Base-by-base conservation (phyloP, 805 yeast species). In the Helenozyma rhizophorensis region DNA sequence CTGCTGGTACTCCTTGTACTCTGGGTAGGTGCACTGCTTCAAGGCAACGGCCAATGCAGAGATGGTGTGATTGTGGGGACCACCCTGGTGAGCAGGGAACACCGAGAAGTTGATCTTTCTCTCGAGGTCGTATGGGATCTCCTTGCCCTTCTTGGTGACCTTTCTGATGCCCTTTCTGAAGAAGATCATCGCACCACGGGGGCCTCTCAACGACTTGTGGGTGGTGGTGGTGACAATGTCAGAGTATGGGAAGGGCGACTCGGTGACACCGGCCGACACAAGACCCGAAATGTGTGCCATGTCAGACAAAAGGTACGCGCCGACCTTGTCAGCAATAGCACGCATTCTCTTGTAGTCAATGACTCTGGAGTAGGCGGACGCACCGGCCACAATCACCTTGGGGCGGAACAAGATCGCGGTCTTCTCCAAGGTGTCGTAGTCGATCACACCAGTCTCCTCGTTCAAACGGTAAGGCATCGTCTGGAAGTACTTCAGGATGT, bases 1-100 rank as follows among this genome's bases (percentile, higher is more conserved):
- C 55, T 76, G 65, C 68, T 90, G 97, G 70, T 90, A 90, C 51
- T 77, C 72, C 60, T 76, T 82, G 70, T 80, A 90, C 61, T 86
- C 96, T 23, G 95, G 95, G 28, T 90, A 72, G 32, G 76, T 70
- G 36, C 96, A 89, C 71, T 90, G 97, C 58, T 86, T 86, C 54
- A 90, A 75, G 23, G 97, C 97, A 37, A 88, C 90, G 21, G 97
- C 95, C 50, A 90, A 72, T 14, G 97, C 97, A 44, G 96, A 79
- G 55, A 90, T 90, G 51, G 97, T 90, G 67, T 90, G 97, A 71
- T 90, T 90, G 66, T 90, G 97, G 48, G 98, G 98, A 57, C 98
- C 98, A 72, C 98, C 98, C 72, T 90, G 98, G 64, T 90, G 97
- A 45, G 95, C 97, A 50, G 98, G 98, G 85, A 90, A 90, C 36